A percentile compares a stretch with the other conserved stretches of the same genome.
Conservation (phyloP, 805 yeast genomes). For the Hanseniaspora clermontiae region DNA sequence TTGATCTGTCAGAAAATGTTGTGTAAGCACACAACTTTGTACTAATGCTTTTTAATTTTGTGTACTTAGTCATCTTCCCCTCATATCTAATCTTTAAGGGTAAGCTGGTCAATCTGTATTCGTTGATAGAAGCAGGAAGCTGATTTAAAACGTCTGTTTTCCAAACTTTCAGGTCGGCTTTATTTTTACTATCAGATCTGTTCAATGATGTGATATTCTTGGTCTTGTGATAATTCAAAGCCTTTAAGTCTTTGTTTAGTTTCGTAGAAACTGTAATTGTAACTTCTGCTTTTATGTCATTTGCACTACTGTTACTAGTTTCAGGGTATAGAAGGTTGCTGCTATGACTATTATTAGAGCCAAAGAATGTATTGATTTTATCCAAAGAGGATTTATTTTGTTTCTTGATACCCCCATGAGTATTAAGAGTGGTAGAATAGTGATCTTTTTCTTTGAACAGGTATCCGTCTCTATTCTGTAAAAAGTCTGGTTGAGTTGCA, state of each 20-base stretch:
- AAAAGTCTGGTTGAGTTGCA: background rate
- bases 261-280: background rate
- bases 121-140: background rate
- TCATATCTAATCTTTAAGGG: background rate
- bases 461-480: background rate
- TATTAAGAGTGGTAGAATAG: background rate
- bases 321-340: background rate
- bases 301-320: background rate
- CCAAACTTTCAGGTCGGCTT: conserved; percentile 6
- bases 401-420: background rate
- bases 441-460: background rate
- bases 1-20: conserved; percentile 1
- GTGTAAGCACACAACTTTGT: background rate
- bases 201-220: background rate
- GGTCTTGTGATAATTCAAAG: conserved; percentile 2
- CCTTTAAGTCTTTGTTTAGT: conserved; percentile 6
- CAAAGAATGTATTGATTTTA: conserved; percentile 5
- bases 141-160: background rate
- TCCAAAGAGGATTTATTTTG: background rate
- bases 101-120: background rate
- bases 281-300: background rate
- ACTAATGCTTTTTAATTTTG: background rate
- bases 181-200: background rate
- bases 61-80: background rate
- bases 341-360: background rate